A percentile compares a stretch with the other conserved stretches of the same genome.
phyloP scores from a whole-genome alignment of 176 grass and related monocot species.

The Puya raimondii region DNA sequence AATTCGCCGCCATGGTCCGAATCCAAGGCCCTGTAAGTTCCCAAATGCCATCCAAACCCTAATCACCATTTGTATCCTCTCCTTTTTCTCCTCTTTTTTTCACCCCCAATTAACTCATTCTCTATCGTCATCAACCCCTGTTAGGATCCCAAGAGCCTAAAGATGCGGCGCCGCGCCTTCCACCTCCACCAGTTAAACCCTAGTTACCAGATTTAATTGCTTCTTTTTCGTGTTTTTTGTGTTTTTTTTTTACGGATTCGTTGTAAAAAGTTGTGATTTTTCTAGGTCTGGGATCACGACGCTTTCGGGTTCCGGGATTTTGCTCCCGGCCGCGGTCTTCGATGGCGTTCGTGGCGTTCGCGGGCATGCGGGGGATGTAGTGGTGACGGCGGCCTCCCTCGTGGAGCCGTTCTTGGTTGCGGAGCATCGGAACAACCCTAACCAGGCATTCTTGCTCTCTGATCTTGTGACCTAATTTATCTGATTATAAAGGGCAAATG shows the following conservation, averaged over 20 bases:
- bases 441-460: conserved; percentile 21
- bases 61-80: no score
- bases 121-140: conserved; percentile 13
- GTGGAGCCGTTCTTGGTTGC: conserved; percentile 22
- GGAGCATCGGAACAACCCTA: conserved; percentile 25
- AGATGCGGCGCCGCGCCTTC: conserved; percentile 88
- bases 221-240: background rate
- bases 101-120: background rate
- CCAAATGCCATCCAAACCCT: background rate
- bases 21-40: conserved; percentile 66
- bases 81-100: conserved; percentile 1
- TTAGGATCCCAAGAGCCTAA: conserved; percentile 88
- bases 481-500: background rate
- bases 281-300: conserved; percentile 72
- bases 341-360: conserved; percentile 31
- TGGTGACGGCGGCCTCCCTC: conserved; percentile 24
- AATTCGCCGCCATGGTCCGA: conserved; percentile 63
- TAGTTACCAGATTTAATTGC: background rate
- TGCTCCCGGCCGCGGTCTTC: conserved; percentile 48
- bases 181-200: conserved; percentile 58
- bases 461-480: background rate
- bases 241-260: conserved; percentile 1
- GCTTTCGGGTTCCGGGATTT: conserved; percentile 72
- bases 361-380: conserved; percentile 35
- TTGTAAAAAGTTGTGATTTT: conserved; percentile 5